Conservation (phyloP, 2,329 filamentous ascomycete genomes). For the Sporothrix brunneoviolacea region DNA sequence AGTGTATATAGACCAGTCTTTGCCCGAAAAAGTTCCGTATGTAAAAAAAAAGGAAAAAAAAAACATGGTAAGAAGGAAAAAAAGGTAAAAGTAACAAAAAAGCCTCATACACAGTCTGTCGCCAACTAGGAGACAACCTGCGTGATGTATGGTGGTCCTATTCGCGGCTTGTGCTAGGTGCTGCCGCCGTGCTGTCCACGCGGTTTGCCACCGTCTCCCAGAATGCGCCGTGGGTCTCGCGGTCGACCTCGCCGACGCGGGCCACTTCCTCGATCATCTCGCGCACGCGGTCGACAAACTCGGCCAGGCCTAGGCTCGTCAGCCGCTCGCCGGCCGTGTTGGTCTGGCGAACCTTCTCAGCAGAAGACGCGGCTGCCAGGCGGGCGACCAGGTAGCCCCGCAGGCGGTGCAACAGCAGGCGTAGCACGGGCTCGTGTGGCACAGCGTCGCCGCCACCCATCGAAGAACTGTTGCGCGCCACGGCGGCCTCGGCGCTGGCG, state of each 20-base stretch:
- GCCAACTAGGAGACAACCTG: neutral
- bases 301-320: slow-evolving; percentile 61
- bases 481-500: slow-evolving; percentile 41
- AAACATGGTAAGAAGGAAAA: neutral
- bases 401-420: slow-evolving; percentile 61
- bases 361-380: slow-evolving; percentile 58
- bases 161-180: neutral
- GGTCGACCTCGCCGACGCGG: slow-evolving; percentile 59
- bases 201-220: slow-evolving; percentile 55
- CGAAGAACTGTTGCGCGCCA: slow-evolving; percentile 18
- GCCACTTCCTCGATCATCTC: slow-evolving; percentile 63
- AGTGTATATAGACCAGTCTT: no score
- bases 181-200: neutral
- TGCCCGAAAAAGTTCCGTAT: no score
- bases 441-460: slow-evolving; percentile 26
- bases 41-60: neutral
- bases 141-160: no score
- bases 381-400: slow-evolving; percentile 60
- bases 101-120: neutral
- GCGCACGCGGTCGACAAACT: slow-evolving; percentile 64
- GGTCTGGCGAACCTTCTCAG: slow-evolving; percentile 63
- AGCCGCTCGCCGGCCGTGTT: slow-evolving; percentile 64
- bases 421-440: slow-evolving; percentile 51
- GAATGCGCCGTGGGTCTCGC: slow-evolving; percentile 61
- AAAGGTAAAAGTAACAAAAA: neutral